Conservation (phyloP, 2,329 filamentous ascomycete genomes). For the Blastomyces silverae region DNA sequence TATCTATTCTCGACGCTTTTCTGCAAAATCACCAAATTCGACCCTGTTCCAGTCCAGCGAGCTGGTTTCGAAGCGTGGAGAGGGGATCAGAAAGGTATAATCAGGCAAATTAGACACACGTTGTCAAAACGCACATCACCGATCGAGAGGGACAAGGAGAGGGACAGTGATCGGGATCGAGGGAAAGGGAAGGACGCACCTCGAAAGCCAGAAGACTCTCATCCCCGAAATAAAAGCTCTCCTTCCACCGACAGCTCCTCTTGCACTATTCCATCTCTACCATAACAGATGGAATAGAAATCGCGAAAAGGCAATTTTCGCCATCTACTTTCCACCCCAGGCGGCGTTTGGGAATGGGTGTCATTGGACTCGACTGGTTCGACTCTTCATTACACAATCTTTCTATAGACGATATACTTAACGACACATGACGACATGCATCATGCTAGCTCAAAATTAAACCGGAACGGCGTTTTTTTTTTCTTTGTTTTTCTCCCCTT, state of each 20-base stretch:
- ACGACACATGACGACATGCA: conserved; percentile 19
- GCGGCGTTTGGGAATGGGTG: conserved; percentile 10
- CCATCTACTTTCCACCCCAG: background rate
- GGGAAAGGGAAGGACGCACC: conserved; percentile 8
- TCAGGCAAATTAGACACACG: conserved; percentile 40
- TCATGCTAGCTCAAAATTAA: conserved; percentile 15
- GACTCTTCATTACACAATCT: conserved; percentile 15
- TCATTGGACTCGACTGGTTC: conserved; percentile 15
- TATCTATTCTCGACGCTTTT: conserved; percentile 94
- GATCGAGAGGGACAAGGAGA: conserved; percentile 34
- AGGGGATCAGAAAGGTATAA: conserved; percentile 38
- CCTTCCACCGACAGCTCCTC: background rate
- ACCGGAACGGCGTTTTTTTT: conserved; percentile 17
- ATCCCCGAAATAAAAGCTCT: conserved; percentile 6
- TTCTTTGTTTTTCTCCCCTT: conserved; percentile 3
- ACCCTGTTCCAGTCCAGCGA: conserved; percentile 41
- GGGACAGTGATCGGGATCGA: conserved; percentile 14
- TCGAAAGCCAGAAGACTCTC: background rate
- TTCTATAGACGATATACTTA: conserved; percentile 8
- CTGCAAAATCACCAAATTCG: conserved; percentile 69
- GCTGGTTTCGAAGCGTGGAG: conserved; percentile 36
- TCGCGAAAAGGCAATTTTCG: background rate
- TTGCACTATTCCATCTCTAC: conserved; percentile 1
- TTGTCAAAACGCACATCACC: conserved; percentile 41
- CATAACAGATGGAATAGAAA: background rate